Percentiles rank a stretch among this genome's conserved stretches.
Evolutionary conservation across 2,329 filamentous ascomycete genomes (phyloP).

Genomic region (Fusarium ambrosium): DNA sequence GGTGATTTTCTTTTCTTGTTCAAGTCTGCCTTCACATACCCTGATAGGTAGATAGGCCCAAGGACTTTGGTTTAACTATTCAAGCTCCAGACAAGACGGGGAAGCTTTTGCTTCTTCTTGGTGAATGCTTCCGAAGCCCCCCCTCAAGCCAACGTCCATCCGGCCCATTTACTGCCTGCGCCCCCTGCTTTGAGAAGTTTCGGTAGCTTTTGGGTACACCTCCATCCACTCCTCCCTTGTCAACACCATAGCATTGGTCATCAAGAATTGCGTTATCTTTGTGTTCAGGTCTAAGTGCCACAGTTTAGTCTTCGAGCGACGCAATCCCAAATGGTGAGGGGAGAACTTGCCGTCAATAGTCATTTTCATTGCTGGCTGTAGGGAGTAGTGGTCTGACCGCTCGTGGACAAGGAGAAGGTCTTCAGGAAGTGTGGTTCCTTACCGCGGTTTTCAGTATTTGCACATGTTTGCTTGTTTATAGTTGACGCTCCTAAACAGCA

Average conservation of each 20-base stretch:
- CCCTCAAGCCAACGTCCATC: not conserved
- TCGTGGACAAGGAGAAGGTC: conserved; percentile 41
- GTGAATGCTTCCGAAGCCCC: not conserved
- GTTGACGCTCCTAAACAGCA: not conserved
- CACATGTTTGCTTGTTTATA: no score
- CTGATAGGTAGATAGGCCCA: not conserved
- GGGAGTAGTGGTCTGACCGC: conserved; percentile 40
- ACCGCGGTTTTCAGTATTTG: not conserved
- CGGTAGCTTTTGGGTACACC: conserved; percentile 11
- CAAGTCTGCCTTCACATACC: not conserved
- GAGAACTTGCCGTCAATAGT: not conserved
- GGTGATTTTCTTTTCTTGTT: not conserved
- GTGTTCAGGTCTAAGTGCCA: conserved; percentile 24
- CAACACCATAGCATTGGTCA: not conserved
- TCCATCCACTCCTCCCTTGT: conserved; percentile 27
- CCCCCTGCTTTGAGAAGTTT: not conserved
- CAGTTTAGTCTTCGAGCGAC: not conserved
- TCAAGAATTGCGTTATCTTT: conserved; percentile 22
- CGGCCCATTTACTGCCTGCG: not conserved
- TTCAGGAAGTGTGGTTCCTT: conserved; percentile 37
- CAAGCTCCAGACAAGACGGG: not conserved
- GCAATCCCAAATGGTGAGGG: not conserved
- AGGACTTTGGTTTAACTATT: not conserved
- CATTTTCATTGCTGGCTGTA: conserved; percentile 29
- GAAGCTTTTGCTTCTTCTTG: not conserved